phyloP scores from a whole-genome alignment of 2,329 filamentous ascomycete species.

The Aspergillus fructus region DNA sequence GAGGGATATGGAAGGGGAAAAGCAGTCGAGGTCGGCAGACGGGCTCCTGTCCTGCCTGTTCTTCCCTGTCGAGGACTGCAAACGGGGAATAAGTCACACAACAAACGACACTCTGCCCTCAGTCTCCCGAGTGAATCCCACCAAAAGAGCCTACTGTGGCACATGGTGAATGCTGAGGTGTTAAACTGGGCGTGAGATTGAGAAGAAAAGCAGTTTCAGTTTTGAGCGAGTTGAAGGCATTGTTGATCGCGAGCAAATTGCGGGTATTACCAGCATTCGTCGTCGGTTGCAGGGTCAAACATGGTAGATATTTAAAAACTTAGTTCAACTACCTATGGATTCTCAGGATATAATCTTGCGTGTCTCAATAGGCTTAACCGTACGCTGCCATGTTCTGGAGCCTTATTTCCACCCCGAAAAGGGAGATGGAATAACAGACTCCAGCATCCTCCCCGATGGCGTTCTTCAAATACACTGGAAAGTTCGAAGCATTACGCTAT shows the following conservation, averaged over 20 bases:
- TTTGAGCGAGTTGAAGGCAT: background rate
- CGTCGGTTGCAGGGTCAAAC: no score
- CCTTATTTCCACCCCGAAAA: no score
- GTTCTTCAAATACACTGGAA: no score
- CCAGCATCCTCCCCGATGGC: no score
- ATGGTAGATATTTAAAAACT: no score
- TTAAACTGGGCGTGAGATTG: background rate
- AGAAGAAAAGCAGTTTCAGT: background rate
- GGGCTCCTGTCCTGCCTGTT: background rate
- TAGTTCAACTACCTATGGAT: no score
- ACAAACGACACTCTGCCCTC: background rate
- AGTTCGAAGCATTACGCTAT: no score
- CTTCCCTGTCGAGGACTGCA: background rate
- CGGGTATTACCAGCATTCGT: background rate
- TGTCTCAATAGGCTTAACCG: no score
- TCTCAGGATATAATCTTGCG: no score
- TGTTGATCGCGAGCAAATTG: background rate
- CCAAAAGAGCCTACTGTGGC: background rate
- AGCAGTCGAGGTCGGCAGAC: background rate
- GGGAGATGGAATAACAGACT: no score
- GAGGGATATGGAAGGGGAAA: background rate
- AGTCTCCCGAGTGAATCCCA: background rate
- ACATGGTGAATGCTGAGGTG: background rate
- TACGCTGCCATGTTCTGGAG: no score
- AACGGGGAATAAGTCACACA: background rate